These are phyloP conservation scores for Cladosporium sphaerospermum DNA, from an alignment of 2,329 filamentous ascomycete species.

Conservation along the genomic window DNA sequence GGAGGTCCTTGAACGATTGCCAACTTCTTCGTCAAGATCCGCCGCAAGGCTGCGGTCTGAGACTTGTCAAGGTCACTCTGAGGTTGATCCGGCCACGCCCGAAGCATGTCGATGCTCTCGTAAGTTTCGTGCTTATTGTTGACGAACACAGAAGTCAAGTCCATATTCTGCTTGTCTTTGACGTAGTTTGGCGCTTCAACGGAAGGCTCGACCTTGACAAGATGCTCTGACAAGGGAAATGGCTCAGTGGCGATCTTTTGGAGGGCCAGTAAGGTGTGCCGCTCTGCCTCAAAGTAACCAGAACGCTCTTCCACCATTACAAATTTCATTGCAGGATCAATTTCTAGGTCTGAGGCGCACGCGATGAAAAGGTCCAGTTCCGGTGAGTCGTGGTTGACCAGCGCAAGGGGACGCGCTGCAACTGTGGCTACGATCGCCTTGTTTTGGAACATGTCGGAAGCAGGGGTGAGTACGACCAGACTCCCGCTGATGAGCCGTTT, in stretches of 20 bases:
- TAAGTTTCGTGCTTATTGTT: constrained; percentile 32
- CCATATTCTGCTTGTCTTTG: constrained; percentile 40
- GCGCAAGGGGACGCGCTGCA: constrained; percentile 60
- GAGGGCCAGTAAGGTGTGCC: constrained; percentile 66
- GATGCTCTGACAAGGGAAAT: constrained; percentile 53
- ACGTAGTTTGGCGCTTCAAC: constrained; percentile 51
- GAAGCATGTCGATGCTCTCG: constrained; percentile 48
- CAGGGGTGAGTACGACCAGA: constrained; percentile 50
- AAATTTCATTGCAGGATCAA: constrained; percentile 64
- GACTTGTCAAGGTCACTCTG: constrained; percentile 58
- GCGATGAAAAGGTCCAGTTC: constrained; percentile 72
- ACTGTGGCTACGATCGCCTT: constrained; percentile 66
- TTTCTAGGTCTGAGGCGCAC: constrained; percentile 50
- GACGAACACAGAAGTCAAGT: constrained; percentile 38
- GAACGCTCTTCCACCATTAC: constrained; percentile 71
- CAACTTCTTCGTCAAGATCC: constrained; percentile 65
- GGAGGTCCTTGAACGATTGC: constrained; percentile 81
- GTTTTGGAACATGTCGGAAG: constrained; percentile 55
- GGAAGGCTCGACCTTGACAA: constrained; percentile 45
- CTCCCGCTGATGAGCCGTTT: constrained; percentile 51
- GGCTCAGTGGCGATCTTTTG: constrained; percentile 57
- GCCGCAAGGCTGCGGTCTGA: constrained; percentile 61
- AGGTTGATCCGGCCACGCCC: constrained; percentile 46
- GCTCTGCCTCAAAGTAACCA: constrained; percentile 71
- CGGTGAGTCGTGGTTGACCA: constrained; percentile 60